Conservation (phyloP, 164 flowering plant genomes). For the Sedum album region DNA sequence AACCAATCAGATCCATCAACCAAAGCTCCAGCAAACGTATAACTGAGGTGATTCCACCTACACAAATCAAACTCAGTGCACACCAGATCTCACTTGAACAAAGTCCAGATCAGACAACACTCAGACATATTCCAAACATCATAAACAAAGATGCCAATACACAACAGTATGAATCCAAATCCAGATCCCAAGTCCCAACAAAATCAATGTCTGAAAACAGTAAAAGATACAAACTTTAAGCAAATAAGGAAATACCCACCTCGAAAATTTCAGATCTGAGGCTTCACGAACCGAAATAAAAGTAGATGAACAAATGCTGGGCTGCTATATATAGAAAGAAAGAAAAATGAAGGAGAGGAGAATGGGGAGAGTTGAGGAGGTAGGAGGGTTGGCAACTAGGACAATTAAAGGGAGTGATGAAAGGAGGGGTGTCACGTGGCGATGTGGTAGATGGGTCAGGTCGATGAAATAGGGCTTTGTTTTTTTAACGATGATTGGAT, state of each 20-base stretch:
- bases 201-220: no score
- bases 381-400: background rate
- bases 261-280: background rate
- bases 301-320: no score
- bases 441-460: background rate
- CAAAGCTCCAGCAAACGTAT: background rate
- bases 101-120: background rate
- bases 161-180: background rate
- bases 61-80: background rate
- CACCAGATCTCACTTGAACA: no score
- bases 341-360: background rate
- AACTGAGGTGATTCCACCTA: no score
- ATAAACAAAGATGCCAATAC: no score
- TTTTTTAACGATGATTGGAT: background rate
- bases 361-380: background rate
- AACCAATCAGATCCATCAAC: background rate
- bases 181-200: no score
- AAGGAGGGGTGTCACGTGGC: constrained; percentile 3
- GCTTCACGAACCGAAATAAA: background rate
- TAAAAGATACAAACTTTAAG: background rate
- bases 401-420: background rate
- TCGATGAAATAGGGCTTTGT: background rate
- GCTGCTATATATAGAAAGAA: background rate
- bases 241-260: no score
- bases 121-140: background rate